These are phyloP conservation scores for Trichoderma breve DNA, from an alignment of 2,329 filamentous ascomycete species.

Conservation along the genomic window DNA sequence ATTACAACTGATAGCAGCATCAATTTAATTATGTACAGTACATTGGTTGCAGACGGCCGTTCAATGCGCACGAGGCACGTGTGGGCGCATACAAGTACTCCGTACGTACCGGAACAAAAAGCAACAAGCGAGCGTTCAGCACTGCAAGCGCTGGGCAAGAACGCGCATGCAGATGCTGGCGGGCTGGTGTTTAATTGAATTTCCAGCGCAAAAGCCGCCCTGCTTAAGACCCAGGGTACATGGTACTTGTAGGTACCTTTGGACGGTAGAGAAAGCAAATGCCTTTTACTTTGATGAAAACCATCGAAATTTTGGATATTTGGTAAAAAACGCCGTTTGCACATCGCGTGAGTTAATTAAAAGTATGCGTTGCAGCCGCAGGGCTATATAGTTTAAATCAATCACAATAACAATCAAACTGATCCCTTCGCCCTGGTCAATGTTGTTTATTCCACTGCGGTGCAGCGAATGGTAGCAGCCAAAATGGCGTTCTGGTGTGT, in stretches of 20 bases:
- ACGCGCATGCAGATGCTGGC: neutral
- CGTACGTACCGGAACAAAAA: neutral
- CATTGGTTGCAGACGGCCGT: neutral
- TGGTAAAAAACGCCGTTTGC: neutral
- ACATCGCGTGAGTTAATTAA: neutral
- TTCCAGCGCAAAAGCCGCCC: neutral
- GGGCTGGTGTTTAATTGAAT: neutral
- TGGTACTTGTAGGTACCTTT: neutral
- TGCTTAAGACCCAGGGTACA: neutral
- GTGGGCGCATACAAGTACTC: neutral
- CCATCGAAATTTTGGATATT: neutral
- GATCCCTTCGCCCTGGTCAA: neutral
- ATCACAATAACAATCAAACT: neutral
- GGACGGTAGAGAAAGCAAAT: neutral
- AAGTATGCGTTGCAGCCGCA: neutral
- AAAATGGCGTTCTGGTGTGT: neutral
- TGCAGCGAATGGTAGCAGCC: slow-evolving; percentile 13
- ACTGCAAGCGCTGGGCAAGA: neutral
- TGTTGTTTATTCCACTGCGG: neutral
- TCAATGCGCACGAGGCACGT: neutral
- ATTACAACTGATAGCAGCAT: neutral
- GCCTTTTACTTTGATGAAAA: neutral
- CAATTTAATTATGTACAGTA: neutral
- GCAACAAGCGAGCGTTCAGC: neutral
- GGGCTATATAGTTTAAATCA: neutral